A percentile compares a stretch with the other conserved stretches of the same genome.
phyloP scores from a whole-genome alignment of 345 rosid genomes.

The Arabis alpina region DNA sequence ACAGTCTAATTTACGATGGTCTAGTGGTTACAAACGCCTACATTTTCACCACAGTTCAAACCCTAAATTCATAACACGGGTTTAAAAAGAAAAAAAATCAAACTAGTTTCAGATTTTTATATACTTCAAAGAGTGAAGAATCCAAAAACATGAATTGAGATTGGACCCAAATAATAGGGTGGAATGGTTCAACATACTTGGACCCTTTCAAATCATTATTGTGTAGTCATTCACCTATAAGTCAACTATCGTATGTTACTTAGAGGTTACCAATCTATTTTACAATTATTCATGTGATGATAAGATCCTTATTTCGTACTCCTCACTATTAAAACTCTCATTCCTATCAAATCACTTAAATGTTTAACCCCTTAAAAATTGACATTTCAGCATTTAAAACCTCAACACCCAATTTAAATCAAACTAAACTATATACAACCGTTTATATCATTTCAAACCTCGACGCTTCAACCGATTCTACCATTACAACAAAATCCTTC shows the following conservation, averaged over 20 bases:
- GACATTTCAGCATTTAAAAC: constrained; percentile 40
- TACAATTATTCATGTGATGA: constrained; percentile 27
- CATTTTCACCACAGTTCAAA: not conserved
- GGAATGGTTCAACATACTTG: constrained; percentile 14
- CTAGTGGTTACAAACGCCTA: not conserved
- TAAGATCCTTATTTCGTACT: constrained; percentile 11
- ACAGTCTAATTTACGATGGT: not conserved
- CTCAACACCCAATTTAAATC: constrained; percentile 24
- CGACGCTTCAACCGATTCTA: constrained; percentile 40
- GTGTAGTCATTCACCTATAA: constrained; percentile 26
- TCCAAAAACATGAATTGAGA: not conserved
- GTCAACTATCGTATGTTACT: constrained; percentile 28
- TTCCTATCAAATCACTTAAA: not conserved
- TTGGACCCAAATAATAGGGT: constrained; percentile 1
- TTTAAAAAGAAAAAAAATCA: no score
- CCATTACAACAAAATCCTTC: constrained; percentile 36
- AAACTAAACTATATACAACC: constrained; percentile 36
- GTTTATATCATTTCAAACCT: constrained; percentile 40
- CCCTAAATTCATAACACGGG: no score
- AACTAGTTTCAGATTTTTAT: not conserved
- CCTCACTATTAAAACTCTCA: constrained; percentile 13
- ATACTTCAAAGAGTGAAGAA: not conserved
- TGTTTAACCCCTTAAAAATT: constrained; percentile 19
- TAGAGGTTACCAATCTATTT: constrained; percentile 1
- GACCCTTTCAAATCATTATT: constrained; percentile 27